Evolutionary conservation across 2,329 filamentous ascomycete genomes (phyloP).

Genomic region (Stachybotrys chartarum): DNA sequence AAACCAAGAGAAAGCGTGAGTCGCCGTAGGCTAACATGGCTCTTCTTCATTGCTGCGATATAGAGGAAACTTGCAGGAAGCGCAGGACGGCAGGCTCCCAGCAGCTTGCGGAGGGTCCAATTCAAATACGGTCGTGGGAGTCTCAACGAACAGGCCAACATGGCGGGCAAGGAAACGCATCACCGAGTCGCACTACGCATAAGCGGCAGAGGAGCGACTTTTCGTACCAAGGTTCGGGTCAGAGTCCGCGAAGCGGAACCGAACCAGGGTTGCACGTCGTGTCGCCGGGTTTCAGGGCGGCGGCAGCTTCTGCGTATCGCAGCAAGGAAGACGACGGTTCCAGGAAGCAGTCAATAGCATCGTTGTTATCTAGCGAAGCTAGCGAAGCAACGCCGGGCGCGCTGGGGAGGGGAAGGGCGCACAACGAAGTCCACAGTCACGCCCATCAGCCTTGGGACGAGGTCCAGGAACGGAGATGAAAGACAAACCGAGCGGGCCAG

Average conservation of each 20-base stretch:
- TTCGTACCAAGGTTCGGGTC: slow-evolving; percentile 20
- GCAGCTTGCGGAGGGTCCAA: slow-evolving; percentile 17
- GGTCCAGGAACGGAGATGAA: no score
- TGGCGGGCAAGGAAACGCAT: slow-evolving; percentile 15
- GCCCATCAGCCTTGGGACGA: not conserved
- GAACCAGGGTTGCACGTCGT: not conserved
- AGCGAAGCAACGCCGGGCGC: not conserved
- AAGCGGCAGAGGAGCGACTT: slow-evolving; percentile 30
- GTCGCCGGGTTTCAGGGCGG: not conserved
- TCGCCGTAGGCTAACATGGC: slow-evolving; percentile 31
- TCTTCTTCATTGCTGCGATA: slow-evolving; percentile 26
- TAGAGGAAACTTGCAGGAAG: slow-evolving; percentile 75
- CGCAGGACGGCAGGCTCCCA: slow-evolving; percentile 60
- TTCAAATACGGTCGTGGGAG: slow-evolving; percentile 14
- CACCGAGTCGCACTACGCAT: slow-evolving; percentile 20
- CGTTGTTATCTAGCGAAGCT: slow-evolving; percentile 19
- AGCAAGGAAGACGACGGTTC: slow-evolving; percentile 20
- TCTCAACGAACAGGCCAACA: slow-evolving; percentile 24
- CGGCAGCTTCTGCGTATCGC: slow-evolving; percentile 7
- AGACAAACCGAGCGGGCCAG: not conserved
- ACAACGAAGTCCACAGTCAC: not conserved
- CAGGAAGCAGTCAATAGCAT: slow-evolving; percentile 25
- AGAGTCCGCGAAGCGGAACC: slow-evolving; percentile 4
- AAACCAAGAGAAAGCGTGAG: slow-evolving; percentile 40
- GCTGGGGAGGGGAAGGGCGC: not conserved